Percentiles rank a stretch among this genome's conserved stretches.
phyloP scores from a whole-genome alignment of 2,329 filamentous ascomycete genomes.

The Penicillium polonicum region DNA sequence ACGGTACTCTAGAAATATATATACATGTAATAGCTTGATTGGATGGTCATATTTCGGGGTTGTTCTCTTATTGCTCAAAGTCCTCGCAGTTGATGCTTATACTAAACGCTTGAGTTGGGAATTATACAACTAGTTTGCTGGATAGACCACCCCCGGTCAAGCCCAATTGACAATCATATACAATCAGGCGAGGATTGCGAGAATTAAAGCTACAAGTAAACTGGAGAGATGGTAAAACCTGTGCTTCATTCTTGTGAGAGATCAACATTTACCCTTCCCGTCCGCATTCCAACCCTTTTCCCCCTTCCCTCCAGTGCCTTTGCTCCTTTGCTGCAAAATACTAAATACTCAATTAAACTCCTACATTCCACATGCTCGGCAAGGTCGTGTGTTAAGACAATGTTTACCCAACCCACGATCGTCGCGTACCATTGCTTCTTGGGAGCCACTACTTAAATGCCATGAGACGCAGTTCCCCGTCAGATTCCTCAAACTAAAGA shows the following conservation, averaged over 20 bases:
- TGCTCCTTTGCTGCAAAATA: neutral
- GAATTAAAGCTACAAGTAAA: neutral
- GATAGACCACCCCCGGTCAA: neutral
- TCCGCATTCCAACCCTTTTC: conserved; percentile 17
- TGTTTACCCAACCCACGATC: conserved; percentile 11
- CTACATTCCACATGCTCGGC: conserved; percentile 13
- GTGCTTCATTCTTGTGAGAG: neutral
- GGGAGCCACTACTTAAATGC: conserved; percentile 11
- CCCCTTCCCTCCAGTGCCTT: conserved; percentile 1
- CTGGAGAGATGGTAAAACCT: neutral
- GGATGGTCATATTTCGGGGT: neutral
- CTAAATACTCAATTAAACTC: neutral
- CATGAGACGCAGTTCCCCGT: neutral
- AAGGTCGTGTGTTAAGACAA: conserved; percentile 1
- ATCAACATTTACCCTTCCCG: conserved; percentile 2
- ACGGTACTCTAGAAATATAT: neutral
- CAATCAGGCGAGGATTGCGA: neutral
- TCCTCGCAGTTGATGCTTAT: neutral
- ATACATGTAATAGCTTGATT: no score
- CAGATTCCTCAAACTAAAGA: neutral
- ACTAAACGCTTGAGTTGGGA: neutral
- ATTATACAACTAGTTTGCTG: neutral
- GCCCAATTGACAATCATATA: neutral
- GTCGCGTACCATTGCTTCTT: conserved; percentile 13
- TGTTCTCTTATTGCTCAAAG: neutral